Conservation (phyloP, 169 alveolate species). For the Plasmodium gaboni region DNA sequence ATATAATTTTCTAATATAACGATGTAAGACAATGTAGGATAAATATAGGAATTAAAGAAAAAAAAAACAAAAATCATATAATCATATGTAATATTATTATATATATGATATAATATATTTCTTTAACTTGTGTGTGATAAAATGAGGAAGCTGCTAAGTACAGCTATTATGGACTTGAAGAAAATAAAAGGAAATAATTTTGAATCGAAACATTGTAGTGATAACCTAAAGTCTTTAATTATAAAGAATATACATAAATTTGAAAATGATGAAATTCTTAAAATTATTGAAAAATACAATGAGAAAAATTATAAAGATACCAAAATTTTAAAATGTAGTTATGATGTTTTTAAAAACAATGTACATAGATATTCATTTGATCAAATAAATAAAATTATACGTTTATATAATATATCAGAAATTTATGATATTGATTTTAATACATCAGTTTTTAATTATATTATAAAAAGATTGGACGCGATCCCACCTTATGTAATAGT, state of each 20-base stretch:
- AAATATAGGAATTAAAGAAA: neutral
- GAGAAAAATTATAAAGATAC: slow-evolving; percentile 46
- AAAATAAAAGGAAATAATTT: slow-evolving; percentile 26
- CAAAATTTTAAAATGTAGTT: slow-evolving; percentile 56
- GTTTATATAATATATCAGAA: slow-evolving; percentile 52
- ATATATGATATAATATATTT: too few species aligned
- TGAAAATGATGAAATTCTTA: slow-evolving; percentile 73
- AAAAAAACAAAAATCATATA: slow-evolving; percentile 11
- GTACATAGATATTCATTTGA: slow-evolving; percentile 74
- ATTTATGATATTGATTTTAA: slow-evolving; percentile 46
- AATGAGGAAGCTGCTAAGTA: slow-evolving; percentile 69
- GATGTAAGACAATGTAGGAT: neutral
- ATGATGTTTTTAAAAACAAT: slow-evolving; percentile 68
- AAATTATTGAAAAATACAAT: slow-evolving; percentile 73
- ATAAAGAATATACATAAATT: slow-evolving; percentile 68
- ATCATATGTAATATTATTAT: neutral
- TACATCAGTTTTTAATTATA: slow-evolving; percentile 58
- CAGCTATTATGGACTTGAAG: slow-evolving; percentile 50
- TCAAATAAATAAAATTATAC: slow-evolving; percentile 66
- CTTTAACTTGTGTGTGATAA: neutral
- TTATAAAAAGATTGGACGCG: slow-evolving; percentile 63
- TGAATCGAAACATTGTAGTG: slow-evolving; percentile 21
- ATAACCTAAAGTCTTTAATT: slow-evolving; percentile 59
- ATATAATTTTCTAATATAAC: too few species aligned
- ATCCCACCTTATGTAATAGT: slow-evolving; percentile 33